phyloP scores from a whole-genome alignment of 2,329 filamentous ascomycete species.

The Alternaria atra region DNA sequence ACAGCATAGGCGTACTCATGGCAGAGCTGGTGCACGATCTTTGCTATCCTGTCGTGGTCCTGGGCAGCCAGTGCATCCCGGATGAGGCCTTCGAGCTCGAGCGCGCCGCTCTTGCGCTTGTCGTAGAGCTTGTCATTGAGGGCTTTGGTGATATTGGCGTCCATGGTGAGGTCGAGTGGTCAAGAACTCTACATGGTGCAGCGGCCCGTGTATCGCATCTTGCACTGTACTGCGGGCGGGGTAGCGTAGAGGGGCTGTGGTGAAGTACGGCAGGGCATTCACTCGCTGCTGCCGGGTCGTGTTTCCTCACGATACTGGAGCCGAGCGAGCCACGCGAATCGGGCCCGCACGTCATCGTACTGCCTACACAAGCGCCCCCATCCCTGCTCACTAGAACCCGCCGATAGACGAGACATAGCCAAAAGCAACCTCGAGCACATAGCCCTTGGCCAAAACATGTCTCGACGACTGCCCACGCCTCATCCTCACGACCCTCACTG shows the following conservation, averaged over 20 bases:
- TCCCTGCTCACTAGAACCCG: conserved; percentile 25
- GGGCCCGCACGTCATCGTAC: conserved; percentile 38
- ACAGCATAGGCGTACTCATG: conserved; percentile 98
- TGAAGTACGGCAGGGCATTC: conserved; percentile 3
- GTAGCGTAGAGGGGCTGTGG: not conserved
- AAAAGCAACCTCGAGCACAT: conserved; percentile 12
- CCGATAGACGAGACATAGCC: conserved; percentile 20
- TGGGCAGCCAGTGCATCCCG: conserved; percentile 80
- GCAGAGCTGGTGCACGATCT: conserved; percentile 93
- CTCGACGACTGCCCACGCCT: not conserved
- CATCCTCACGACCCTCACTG: conserved; percentile 1
- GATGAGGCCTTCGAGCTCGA: conserved; percentile 92
- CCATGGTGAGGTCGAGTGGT: conserved; percentile 66
- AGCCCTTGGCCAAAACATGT: conserved; percentile 2
- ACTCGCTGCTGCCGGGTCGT: conserved; percentile 12
- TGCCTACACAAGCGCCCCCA: conserved; percentile 20
- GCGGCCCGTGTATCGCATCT: conserved; percentile 20
- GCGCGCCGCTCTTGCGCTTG: conserved; percentile 93
- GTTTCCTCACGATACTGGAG: conserved; percentile 10
- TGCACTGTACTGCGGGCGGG: not conserved
- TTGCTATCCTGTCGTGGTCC: conserved; percentile 82
- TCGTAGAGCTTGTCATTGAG: conserved; percentile 99
- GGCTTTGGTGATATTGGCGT: conserved; percentile 85
- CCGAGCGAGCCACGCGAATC: conserved; percentile 13
- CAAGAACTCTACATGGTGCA: conserved; percentile 39